phyloP scores from a whole-genome alignment of 1,284 basidiomycete genomes.

The Rhizoctonia solani region DNA sequence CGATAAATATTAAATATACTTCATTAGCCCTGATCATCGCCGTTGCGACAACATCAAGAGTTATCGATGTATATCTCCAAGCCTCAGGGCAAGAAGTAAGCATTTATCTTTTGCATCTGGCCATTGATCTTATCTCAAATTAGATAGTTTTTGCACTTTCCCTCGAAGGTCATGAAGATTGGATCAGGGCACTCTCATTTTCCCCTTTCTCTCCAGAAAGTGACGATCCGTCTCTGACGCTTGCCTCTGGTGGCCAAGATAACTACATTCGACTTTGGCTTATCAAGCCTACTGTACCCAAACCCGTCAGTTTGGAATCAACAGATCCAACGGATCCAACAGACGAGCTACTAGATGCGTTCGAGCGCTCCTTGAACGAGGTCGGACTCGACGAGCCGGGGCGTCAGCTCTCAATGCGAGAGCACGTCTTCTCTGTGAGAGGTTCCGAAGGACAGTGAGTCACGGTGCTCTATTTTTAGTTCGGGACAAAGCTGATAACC shows the following conservation, averaged over 20 bases:
- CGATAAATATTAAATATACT: background rate
- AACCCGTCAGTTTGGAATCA: conserved; percentile 34
- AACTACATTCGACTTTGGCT: conserved; percentile 90
- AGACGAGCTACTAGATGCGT: conserved; percentile 82
- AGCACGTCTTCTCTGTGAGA: conserved; percentile 73
- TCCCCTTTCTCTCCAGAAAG: conserved; percentile 46
- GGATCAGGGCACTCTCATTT: conserved; percentile 83
- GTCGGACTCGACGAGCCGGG: conserved; percentile 70
- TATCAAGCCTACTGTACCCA: conserved; percentile 50
- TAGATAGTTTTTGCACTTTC: conserved; percentile 49
- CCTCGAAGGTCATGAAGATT: conserved; percentile 91
- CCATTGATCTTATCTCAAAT: conserved; percentile 19
- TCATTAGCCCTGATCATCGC: conserved; percentile 70
- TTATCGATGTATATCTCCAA: conserved; percentile 74
- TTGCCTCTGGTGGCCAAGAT: conserved; percentile 94
- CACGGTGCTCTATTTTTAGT: background rate
- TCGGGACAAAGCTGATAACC: background rate
- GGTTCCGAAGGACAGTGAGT: conserved; percentile 54
- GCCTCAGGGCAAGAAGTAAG: conserved; percentile 51
- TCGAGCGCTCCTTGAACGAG: conserved; percentile 78
- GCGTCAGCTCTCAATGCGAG: conserved; percentile 81
- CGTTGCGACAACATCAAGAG: conserved; percentile 74
- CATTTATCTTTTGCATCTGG: background rate
- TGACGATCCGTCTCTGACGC: conserved; percentile 48
- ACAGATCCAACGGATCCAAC: conserved; percentile 34